Evolutionary conservation across 805 yeast genomes (phyloP).

Genomic region (Kuraishia cidri): DNA sequence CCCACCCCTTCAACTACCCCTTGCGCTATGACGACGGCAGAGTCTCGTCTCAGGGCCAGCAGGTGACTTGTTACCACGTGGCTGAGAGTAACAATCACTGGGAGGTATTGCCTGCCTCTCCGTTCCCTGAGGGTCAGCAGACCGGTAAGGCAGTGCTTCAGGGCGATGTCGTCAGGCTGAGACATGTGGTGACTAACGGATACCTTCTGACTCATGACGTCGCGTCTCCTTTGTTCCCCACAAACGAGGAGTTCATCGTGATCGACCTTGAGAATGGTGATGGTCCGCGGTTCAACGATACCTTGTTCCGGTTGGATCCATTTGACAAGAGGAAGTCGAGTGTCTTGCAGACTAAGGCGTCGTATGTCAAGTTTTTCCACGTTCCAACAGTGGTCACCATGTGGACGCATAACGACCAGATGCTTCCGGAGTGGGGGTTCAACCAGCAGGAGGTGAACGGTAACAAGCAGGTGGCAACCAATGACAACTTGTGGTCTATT

Average conservation of each 20-base stretch:
- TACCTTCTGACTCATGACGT: constrained; percentile 87
- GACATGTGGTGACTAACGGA: constrained; percentile 75
- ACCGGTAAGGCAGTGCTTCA: constrained; percentile 46
- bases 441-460: constrained; percentile 93
- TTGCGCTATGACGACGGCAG: constrained; percentile 95
- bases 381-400: constrained; percentile 83
- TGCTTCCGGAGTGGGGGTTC: constrained; percentile 93
- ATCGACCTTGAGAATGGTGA: constrained; percentile 51
- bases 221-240: constrained; percentile 85
- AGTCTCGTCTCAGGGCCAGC: constrained; percentile 89
- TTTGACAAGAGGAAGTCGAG: constrained; percentile 41
- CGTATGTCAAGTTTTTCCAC: constrained; percentile 66
- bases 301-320: constrained; percentile 69
- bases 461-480: constrained; percentile 67
- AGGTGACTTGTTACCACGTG: constrained; percentile 66
- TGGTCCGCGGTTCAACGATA: constrained; percentile 52
- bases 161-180: constrained; percentile 70
- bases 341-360: constrained; percentile 59
- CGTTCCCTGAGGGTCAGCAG: constrained; percentile 26
- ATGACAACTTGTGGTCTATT: constrained; percentile 66
- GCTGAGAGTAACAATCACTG: constrained; percentile 69
- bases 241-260: constrained; percentile 91
- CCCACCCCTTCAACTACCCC: constrained; percentile 72
- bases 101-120: constrained; percentile 67
- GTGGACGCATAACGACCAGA: constrained; percentile 83